Conservation (phyloP, 2,329 filamentous ascomycete species). For the Ceratocystiopsis brevicomis region DNA sequence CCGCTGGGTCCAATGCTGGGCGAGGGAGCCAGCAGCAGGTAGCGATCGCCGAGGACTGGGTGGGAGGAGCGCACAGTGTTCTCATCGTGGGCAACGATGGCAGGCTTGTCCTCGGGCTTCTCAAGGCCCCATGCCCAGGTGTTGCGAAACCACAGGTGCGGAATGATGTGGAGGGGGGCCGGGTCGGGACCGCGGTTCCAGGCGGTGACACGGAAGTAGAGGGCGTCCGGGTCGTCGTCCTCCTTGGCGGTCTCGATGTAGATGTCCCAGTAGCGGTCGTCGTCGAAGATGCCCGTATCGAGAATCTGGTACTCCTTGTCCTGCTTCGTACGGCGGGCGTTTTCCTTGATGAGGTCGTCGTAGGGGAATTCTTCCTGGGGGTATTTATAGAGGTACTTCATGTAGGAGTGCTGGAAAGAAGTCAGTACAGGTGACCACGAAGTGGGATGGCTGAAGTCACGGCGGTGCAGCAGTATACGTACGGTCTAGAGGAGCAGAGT, state of each 20-base stretch:
- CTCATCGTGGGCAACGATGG: slow-evolving; percentile 46
- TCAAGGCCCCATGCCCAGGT: slow-evolving; percentile 93
- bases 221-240: slow-evolving; percentile 72
- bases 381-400: slow-evolving; percentile 98
- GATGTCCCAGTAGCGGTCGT: slow-evolving; percentile 90
- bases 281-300: slow-evolving; percentile 74
- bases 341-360: slow-evolving; percentile 69
- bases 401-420: slow-evolving; percentile 65
- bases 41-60: slow-evolving; percentile 61
- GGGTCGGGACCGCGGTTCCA: slow-evolving; percentile 89
- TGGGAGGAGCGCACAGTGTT: slow-evolving; percentile 62
- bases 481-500: slow-evolving; percentile 23
- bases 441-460: slow-evolving; percentile 4
- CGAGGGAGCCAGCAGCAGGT: slow-evolving; percentile 71
- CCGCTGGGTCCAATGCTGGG: slow-evolving; percentile 63
- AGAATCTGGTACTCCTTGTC: slow-evolving; percentile 84
- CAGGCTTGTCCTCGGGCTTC: slow-evolving; percentile 55
- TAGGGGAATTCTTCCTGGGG: slow-evolving; percentile 86
- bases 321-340: slow-evolving; percentile 52
- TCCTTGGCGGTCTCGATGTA: slow-evolving; percentile 95
- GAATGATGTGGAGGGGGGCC: slow-evolving; percentile 80
- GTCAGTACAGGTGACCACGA: background rate
- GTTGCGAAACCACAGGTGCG: slow-evolving; percentile 93
- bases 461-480: slow-evolving; percentile 9
- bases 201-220: slow-evolving; percentile 84